These are phyloP conservation scores for Takashimella tepidaria DNA, from an alignment of 1,284 basidiomycete genomes.

Conservation along the genomic window DNA sequence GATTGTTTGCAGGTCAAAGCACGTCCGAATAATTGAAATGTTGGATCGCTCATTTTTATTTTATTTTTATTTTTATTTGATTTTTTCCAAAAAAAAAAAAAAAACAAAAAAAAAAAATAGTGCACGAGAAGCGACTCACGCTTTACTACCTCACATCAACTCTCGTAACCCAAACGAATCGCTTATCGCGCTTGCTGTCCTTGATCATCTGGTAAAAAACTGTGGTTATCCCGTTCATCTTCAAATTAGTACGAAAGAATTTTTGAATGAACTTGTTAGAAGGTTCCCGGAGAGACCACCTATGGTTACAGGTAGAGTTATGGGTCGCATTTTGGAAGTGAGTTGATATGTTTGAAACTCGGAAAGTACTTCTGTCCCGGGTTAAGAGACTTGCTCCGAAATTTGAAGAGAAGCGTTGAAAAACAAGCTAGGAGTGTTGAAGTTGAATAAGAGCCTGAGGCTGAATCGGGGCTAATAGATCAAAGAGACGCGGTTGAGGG, in stretches of 20 bases:
- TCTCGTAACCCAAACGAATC: slow-evolving; percentile 44
- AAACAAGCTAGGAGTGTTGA: no score
- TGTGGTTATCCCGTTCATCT: slow-evolving; percentile 97
- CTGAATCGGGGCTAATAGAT: no score
- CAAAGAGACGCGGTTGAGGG: no score
- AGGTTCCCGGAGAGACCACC: slow-evolving; percentile 97
- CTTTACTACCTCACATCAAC: slow-evolving; percentile 49
- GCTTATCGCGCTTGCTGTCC: slow-evolving; percentile 51
- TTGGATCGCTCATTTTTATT: no score
- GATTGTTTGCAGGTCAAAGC: no score
- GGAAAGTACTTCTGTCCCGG: no score
- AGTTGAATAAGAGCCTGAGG: no score
- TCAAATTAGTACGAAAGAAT: slow-evolving; percentile 98
- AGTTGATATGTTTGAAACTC: slow-evolving; percentile 4
- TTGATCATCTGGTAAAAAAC: slow-evolving; percentile 90
- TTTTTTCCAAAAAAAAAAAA: no score
- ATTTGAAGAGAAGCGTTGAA: no score
- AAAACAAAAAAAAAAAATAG: slow-evolving; percentile 13
- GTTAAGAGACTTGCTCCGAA: no score
- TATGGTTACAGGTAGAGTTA: slow-evolving; percentile 87
- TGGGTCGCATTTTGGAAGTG: slow-evolving; percentile 88
- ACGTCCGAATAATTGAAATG: no score
- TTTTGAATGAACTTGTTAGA: slow-evolving; percentile 95
- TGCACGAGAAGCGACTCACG: slow-evolving; percentile 49
- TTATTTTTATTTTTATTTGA: no score